Conservation (phyloP, 352 stramenopile species). For the Pythium volutum region DNA sequence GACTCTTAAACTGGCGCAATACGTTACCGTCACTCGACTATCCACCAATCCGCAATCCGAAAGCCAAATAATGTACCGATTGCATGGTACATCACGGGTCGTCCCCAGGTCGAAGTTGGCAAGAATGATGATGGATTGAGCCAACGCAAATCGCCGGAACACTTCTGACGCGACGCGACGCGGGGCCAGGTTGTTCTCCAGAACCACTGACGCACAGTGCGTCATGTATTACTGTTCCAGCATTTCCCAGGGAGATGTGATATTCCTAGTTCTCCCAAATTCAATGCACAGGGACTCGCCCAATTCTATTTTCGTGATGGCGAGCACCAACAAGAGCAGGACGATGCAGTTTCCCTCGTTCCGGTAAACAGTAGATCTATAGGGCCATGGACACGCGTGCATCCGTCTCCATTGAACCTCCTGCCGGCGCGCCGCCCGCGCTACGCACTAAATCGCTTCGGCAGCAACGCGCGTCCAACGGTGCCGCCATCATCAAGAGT, state of each 20-base stretch:
- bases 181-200: neutral
- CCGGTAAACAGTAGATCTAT: neutral
- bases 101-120: constrained; percentile 11
- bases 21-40: neutral
- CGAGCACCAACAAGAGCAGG: neutral
- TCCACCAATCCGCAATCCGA: constrained; percentile 8
- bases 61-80: constrained; percentile 3
- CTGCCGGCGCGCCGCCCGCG: constrained; percentile 6
- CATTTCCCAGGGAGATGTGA: neutral
- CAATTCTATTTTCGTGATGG: neutral
- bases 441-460: constrained; percentile 24
- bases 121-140: neutral
- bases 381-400: constrained; percentile 11
- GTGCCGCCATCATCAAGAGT: constrained; percentile 26
- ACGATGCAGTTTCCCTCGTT: neutral
- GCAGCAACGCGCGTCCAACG: constrained; percentile 25
- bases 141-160: constrained; percentile 8
- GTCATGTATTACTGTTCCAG: too few relatives aligned
- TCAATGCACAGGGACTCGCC: neutral
- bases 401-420: constrained; percentile 18
- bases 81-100: constrained; percentile 8
- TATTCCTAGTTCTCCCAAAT: neutral
- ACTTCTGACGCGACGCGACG: neutral
- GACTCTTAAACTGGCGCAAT: too few relatives aligned
- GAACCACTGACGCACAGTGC: too few relatives aligned